phyloP scores from a whole-genome alignment of 2,329 filamentous ascomycete genomes.

The Stagonosporopsis vannaccii region DNA sequence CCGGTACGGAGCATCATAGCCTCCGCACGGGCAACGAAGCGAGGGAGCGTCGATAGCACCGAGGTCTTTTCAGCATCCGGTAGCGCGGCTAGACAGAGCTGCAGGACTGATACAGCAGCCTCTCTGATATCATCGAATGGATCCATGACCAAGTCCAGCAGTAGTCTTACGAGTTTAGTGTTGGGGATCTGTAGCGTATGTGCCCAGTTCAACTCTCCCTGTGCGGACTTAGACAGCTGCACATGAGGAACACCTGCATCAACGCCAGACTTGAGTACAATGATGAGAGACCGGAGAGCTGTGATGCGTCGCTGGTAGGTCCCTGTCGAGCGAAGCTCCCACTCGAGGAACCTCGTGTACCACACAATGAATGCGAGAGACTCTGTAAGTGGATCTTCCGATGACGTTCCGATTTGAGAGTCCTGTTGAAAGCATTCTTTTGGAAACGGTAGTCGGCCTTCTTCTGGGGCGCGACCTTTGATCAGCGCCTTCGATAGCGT shows the following conservation, averaged over 20 bases:
- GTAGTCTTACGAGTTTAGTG: constrained; percentile 60
- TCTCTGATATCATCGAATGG: constrained; percentile 91
- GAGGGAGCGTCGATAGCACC: constrained; percentile 26
- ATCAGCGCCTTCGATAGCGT: constrained; percentile 34
- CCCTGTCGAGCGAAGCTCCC: constrained; percentile 78
- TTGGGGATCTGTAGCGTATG: constrained; percentile 56
- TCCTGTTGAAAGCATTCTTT: constrained; percentile 9
- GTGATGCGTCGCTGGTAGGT: constrained; percentile 92
- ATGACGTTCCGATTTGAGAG: background rate
- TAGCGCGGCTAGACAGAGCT: constrained; percentile 37
- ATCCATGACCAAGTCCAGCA: constrained; percentile 83
- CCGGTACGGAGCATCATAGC: constrained; percentile 72
- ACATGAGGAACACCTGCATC: constrained; percentile 56
- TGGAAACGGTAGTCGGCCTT: constrained; percentile 28
- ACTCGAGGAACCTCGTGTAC: constrained; percentile 75
- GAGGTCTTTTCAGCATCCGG: constrained; percentile 19
- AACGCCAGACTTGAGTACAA: constrained; percentile 74
- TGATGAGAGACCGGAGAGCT: constrained; percentile 72
- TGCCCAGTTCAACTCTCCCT: constrained; percentile 59
- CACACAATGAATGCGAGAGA: constrained; percentile 73
- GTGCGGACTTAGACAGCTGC: constrained; percentile 56
- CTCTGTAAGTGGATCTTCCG: constrained; percentile 50
- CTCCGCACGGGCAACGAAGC: constrained; percentile 53
- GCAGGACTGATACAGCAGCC: constrained; percentile 57
- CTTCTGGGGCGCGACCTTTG: constrained; percentile 11